Percentiles rank a stretch among this genome's conserved stretches.
These are phyloP conservation scores for Erysiphe pulchra DNA, from an alignment of 2,329 filamentous ascomycete genomes.

Conservation along the genomic window DNA sequence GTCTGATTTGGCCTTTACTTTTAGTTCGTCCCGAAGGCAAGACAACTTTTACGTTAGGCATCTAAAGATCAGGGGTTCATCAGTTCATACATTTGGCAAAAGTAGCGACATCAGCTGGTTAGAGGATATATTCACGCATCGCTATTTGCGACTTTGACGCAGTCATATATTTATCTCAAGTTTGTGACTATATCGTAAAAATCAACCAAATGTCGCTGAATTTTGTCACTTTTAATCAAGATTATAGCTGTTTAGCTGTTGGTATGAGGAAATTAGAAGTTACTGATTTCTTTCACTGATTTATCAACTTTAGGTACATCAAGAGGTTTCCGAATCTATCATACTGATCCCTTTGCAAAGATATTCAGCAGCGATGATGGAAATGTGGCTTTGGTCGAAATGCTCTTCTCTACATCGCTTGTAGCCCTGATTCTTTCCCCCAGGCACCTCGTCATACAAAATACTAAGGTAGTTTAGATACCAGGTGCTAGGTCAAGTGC, in stretches of 20 bases:
- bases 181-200: not conserved
- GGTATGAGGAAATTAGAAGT: slow-evolving; percentile 26
- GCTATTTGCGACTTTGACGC: too few species aligned
- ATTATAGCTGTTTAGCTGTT: slow-evolving; percentile 89
- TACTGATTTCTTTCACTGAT: not conserved
- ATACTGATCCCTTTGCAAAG: slow-evolving; percentile 85
- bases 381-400: slow-evolving; percentile 89
- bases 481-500: not conserved
- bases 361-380: slow-evolving; percentile 86
- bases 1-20: too few species aligned
- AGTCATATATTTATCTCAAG: too few species aligned
- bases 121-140: too few species aligned
- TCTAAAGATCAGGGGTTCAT: too few species aligned
- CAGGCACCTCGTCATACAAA: slow-evolving; percentile 79
- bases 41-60: too few species aligned
- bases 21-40: too few species aligned
- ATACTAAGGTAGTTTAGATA: slow-evolving; percentile 53
- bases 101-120: too few species aligned
- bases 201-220: slow-evolving; percentile 48
- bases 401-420: slow-evolving; percentile 94
- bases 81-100: too few species aligned
- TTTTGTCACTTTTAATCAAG: slow-evolving; percentile 98
- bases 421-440: slow-evolving; percentile 85
- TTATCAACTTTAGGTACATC: slow-evolving; percentile 42
- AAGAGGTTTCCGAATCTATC: slow-evolving; percentile 87